phyloP scores from a whole-genome alignment of 2,329 filamentous ascomycete genomes.

The Lasiodiplodia hormozganensis region DNA sequence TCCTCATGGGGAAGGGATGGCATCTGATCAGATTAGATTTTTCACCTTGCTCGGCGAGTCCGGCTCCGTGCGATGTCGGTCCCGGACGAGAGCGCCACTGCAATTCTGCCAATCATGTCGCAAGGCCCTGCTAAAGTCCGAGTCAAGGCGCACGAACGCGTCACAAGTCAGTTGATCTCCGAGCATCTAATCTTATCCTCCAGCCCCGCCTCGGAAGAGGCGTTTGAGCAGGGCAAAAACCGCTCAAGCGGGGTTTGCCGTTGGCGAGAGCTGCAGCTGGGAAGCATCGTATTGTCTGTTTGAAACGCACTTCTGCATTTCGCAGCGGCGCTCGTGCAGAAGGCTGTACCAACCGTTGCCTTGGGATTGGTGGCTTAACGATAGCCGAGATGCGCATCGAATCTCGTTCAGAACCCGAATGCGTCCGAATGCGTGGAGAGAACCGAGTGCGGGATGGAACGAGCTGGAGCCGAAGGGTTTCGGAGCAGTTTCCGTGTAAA shows the following conservation, averaged over 20 bases:
- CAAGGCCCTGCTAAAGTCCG: neutral
- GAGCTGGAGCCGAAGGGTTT: neutral
- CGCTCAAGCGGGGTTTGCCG: neutral
- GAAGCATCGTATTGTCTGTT: neutral
- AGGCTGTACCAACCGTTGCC: neutral
- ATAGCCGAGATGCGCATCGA: neutral
- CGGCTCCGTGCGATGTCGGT: neutral
- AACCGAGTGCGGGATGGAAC: neutral
- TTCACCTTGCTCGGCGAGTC: neutral
- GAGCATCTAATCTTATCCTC: conserved; percentile 9
- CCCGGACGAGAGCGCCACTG: neutral
- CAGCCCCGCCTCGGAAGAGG: neutral
- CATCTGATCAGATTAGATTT: conserved; percentile 25
- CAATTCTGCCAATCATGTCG: neutral
- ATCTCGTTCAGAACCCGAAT: neutral
- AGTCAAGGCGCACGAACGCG: neutral
- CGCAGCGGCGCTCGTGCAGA: neutral
- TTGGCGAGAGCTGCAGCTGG: neutral
- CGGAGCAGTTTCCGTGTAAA: neutral
- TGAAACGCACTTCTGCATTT: neutral
- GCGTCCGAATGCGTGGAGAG: neutral
- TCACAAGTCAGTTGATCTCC: neutral
- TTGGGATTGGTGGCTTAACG: neutral
- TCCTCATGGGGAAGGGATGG: conserved; percentile 3
- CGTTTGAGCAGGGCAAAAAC: neutral